A percentile compares a stretch with the other conserved stretches of the same genome.
phyloP scores from a whole-genome alignment of 257 asterid genomes.

The Rhazya stricta region DNA sequence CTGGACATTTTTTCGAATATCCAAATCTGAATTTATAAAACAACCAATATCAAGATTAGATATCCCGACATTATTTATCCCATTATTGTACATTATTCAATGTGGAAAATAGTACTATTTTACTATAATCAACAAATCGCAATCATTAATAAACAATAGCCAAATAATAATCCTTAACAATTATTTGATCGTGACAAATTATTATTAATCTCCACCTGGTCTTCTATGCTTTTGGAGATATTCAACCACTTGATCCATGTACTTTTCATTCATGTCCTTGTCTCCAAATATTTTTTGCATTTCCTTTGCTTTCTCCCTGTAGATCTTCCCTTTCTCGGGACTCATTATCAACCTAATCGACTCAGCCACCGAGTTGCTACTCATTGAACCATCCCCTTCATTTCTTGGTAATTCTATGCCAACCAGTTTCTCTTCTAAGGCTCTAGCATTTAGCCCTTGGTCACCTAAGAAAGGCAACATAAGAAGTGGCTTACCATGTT shows the following conservation, averaged over 20 bases:
- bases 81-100: no score
- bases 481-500: conserved; percentile 21
- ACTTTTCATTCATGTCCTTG: conserved; percentile 15
- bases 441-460: conserved; percentile 30
- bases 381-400: conserved; percentile 30
- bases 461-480: conserved; percentile 31
- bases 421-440: conserved; percentile 21
- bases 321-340: conserved; percentile 12
- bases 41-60: no score
- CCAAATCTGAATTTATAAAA: no score
- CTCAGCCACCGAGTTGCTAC: conserved; percentile 21
- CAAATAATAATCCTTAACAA: no score
- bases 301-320: conserved; percentile 18
- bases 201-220: no score
- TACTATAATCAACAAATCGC: no score
- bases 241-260: conserved; percentile 6
- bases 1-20: no score
- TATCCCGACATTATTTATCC: no score
- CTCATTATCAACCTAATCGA: conserved; percentile 26
- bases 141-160: no score
- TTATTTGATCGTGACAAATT: no score
- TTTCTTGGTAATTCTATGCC: conserved; percentile 30
- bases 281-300: conserved; percentile 19
- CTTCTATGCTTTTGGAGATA: no score
- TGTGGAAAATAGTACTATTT: no score